These are phyloP conservation scores for Moniliella sp. DNA, from an alignment of 1,284 basidiomycete genomes.

Conservation along the genomic window DNA sequence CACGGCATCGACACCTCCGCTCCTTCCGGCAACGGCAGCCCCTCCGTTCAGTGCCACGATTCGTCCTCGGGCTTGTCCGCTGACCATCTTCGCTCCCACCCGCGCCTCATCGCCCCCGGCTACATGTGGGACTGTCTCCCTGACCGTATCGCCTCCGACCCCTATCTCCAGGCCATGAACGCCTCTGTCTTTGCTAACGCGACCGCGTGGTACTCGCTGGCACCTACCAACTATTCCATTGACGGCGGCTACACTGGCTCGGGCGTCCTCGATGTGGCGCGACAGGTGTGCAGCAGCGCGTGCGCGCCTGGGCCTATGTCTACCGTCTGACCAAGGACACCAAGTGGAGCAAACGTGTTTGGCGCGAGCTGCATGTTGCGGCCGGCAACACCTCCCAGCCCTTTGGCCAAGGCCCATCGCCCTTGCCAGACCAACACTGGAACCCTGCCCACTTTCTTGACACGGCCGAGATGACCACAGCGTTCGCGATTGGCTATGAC, in stretches of 20 bases:
- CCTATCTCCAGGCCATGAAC: constrained; percentile 75
- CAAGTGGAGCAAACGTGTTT: constrained; percentile 65
- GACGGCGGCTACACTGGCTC: constrained; percentile 48
- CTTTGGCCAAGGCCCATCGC: constrained; percentile 49
- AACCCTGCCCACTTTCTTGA: constrained; percentile 83
- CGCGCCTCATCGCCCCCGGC: constrained; percentile 66
- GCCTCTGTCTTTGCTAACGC: constrained; percentile 73
- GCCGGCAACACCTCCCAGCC: constrained; percentile 29
- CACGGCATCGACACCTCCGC: constrained; percentile 38
- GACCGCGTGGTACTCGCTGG: constrained; percentile 43
- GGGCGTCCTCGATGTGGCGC: constrained; percentile 85
- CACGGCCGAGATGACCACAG: constrained; percentile 55
- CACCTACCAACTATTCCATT: constrained; percentile 48
- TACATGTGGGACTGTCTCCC: constrained; percentile 76
- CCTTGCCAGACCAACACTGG: constrained; percentile 47
- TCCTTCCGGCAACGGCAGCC: constrained; percentile 5
- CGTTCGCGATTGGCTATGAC: constrained; percentile 61
- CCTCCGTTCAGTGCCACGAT: too few relatives aligned
- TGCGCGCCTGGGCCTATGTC: constrained; percentile 80
- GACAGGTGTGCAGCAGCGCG: constrained; percentile 63
- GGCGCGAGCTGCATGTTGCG: constrained; percentile 47
- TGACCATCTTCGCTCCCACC: constrained; percentile 53
- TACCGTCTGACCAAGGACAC: constrained; percentile 76
- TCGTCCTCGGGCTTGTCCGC: too few relatives aligned
- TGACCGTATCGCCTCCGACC: constrained; percentile 55